Evolutionary conservation across 495 filamentous ascomycete species (phyloP).

Genomic region (Lineolata rhizophorae): DNA sequence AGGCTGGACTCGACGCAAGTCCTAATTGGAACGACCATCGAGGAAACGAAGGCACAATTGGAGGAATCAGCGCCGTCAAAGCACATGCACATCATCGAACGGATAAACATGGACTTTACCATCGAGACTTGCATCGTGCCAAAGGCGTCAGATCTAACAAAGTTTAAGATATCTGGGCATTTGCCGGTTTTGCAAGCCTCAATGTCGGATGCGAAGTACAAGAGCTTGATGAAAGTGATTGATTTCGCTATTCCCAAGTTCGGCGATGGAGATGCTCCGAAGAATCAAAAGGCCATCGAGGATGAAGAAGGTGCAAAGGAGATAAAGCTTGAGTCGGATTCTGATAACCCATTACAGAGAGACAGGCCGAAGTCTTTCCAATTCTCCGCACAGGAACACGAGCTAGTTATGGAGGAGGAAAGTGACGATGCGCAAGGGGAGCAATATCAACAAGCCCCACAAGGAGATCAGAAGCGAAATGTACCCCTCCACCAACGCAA

Average conservation of each 20-base stretch:
- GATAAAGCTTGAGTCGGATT: neutral
- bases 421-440: conserved; percentile 36
- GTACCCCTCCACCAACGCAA: conserved; percentile 63
- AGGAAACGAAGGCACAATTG: conserved; percentile 73
- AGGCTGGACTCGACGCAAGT: conserved; percentile 87
- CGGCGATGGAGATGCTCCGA: conserved; percentile 21
- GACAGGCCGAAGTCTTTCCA: conserved; percentile 38
- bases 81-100: conserved; percentile 77
- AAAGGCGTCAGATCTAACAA: conserved; percentile 82
- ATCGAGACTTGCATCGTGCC: conserved; percentile 85
- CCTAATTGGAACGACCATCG: conserved; percentile 83
- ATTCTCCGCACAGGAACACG: conserved; percentile 42
- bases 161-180: conserved; percentile 74
- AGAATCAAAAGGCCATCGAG: conserved; percentile 6
- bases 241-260: conserved; percentile 87
- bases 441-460: conserved; percentile 36
- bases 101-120: conserved; percentile 89
- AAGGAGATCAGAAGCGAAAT: conserved; percentile 28
- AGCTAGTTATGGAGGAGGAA: conserved; percentile 50
- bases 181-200: conserved; percentile 80
- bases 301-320: conserved; percentile 17
- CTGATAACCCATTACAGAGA: conserved; percentile 18
- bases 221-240: conserved; percentile 83
- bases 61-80: conserved; percentile 41
- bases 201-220: conserved; percentile 88